Evolutionary conservation across 2,329 filamentous ascomycete genomes (phyloP), one percentile per base, ranked within the genome.

Genomic region (Curvularia hawaiiensis): DNA sequence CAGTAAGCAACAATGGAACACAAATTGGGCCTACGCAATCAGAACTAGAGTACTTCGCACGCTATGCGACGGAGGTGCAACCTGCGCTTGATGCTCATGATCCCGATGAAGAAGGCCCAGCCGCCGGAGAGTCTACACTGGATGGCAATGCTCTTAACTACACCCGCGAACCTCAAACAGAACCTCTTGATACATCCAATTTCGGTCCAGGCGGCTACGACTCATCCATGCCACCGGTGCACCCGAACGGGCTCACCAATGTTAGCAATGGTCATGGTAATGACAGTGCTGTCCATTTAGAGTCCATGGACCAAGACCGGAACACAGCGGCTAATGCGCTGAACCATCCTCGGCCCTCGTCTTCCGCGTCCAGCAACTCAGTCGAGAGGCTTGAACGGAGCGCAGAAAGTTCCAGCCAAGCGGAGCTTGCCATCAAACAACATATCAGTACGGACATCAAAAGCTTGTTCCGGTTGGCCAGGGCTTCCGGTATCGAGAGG

Each of bases 1-100:
- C 88, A 1, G 64, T 66, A 16, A 60, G 72, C 66, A 54, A 75
- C 75, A 38, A 75, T 67, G 73, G 52, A 63, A 76, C 65, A 9
- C 73, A 75, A 67, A 63, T 64, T 59, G 72, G 63, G 57, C 75
- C 64, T 28, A 73, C 67, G 52, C 72, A 77, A 7, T 72, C 82
- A 50, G 90, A 93, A 60, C 85, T 89, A 46, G 87, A 87, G 43
- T 94, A 94, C 75, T 94, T 86, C 74, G 85, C 88, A 18, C 87
- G 89, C 71, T 94, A 95, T 73, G 88, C 90, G 66, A 68, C 70
- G n/a, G 81, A 85, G 61, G 90, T 94, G 9, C 90, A 94, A 72
- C 90, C 90, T 2, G 90, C 90, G 31, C 86, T 94, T 81, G 91
- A 94, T 75, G 86, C 86, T 54, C 87, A 93, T 72, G 90, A 93